Base-by-base conservation (phyloP, 768 basidiomycete genomes). In the Galerina sulciceps region DNA sequence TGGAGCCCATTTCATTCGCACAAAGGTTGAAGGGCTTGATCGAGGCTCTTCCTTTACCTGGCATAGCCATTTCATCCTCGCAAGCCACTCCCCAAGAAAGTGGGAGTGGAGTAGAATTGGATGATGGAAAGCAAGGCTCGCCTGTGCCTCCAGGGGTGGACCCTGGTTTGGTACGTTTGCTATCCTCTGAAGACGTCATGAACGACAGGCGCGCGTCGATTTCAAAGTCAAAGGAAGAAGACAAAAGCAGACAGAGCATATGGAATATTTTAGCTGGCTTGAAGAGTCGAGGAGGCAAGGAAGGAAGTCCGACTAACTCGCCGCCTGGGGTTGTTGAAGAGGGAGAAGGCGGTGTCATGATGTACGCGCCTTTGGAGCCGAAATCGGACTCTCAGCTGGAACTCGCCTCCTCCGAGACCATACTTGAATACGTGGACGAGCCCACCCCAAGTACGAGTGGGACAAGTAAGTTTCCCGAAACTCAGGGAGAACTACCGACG, bases 331-430 rank as follows among this genome's bases (percentile, higher is more conserved):
- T 72, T 35, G 61, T 73, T 40, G 78, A 80, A 60, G 74, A 77
- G 36, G 73, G 79, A 34, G 84, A 83, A 46, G 84, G 82, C 14
- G 80, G 83, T 14, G 69, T 93, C 48, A 93, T 93, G 92, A 77
- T 93, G 75, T 92, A 88, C 64, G 81, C 81, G 0, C 91, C 91
- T 0, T 72, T 93, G 52, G 75, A 86, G 49, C 90, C 89, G 1
- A 78, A 80, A 36, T 76, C 76, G 8, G 81, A 83, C 48, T 88
- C 89, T 2, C 75, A 85, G 62, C 81, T 91, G 22, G 87, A 89
- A 67, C 75, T 93, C 15, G 92, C 91, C 14, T 78, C 81, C 31
- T 87, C 85, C 14, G 84, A 89, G 63, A 76, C 82, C 20, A 77
- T 85, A 31, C 62, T 73, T 2, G 75, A 75, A 57, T 81, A 83